A percentile compares a stretch with the other conserved stretches of the same genome.
These are phyloP conservation scores for Aspergillus sp. DNA, from an alignment of 2,329 filamentous ascomycete genomes.

Conservation along the genomic window DNA sequence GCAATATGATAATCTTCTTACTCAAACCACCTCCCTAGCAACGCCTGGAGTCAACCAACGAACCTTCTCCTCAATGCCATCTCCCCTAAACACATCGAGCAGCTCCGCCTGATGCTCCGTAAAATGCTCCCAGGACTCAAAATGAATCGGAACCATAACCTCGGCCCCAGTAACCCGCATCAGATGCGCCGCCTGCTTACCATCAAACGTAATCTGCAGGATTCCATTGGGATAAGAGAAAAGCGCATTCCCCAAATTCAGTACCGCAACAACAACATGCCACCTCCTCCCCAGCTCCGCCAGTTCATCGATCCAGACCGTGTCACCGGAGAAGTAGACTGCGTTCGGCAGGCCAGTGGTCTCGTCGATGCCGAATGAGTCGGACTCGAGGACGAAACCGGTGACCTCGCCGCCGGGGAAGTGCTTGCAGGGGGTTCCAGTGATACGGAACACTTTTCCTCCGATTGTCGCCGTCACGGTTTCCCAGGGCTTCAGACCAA, in stretches of 20 bases:
- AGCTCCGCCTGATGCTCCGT: constrained; percentile 34
- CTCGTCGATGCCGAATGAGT: constrained; percentile 35
- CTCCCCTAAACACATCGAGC: constrained; percentile 29
- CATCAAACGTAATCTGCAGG: constrained; percentile 47
- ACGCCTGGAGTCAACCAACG: neutral
- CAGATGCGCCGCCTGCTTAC: constrained; percentile 41
- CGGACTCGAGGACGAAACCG: constrained; percentile 43
- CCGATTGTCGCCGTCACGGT: constrained; percentile 28
- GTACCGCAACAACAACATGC: constrained; percentile 38
- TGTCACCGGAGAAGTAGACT: constrained; percentile 40
- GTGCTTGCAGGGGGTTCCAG: constrained; percentile 46
- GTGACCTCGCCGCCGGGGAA: constrained; percentile 45
- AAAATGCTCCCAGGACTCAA: constrained; percentile 48
- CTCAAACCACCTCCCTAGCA: neutral
- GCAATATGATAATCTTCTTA: too few species aligned
- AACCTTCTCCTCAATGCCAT: neutral
- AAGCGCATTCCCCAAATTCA: constrained; percentile 38
- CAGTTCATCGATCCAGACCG: constrained; percentile 40
- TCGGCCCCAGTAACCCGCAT: constrained; percentile 43
- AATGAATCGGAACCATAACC: constrained; percentile 48
- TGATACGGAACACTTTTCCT: constrained; percentile 39
- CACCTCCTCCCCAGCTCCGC: constrained; percentile 31
- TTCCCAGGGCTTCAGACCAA: constrained; percentile 41
- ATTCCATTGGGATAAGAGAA: constrained; percentile 25
- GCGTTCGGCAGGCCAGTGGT: constrained; percentile 41